Base-by-base conservation (phyloP, 805 yeast genomes). In the Pichia nanzhaoensis region DNA sequence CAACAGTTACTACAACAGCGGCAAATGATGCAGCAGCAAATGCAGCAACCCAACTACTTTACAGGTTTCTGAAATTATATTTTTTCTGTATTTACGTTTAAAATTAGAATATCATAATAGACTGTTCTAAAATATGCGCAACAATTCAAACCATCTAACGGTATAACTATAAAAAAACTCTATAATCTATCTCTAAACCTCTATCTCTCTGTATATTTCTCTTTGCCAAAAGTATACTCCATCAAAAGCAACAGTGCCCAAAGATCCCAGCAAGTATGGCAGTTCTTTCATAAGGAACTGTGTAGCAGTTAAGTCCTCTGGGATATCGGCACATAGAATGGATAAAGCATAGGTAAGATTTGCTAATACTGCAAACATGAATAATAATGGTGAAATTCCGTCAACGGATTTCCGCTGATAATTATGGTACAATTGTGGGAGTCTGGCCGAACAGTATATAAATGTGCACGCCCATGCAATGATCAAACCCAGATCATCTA, bases 211-310 rank as follows among this genome's bases (percentile, higher is more conserved):
- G 31, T 46, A 46, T 34, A 37, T n/a, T 18, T 37, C 34, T 37
- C 75, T 64, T 57, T 84, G 93, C 58, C 79, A 80, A 55, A 83
- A 81, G 58, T 82, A 83, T 3, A 77, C 65, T 33, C 80, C 49
- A 60, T 90, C 97, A 61, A 90, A 88, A 3, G 79, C 52, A 17
- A 89, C 74, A 0, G 97, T 89, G 7, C 97, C 96, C 0, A 87
- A 75, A 52, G 93, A 81, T 1, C 97, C 96, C 21, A 88, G 56
- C 28, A 91, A 70, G 57, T 82, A 90, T 0, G 97, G 96, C 43
- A 87, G 59, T 55, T 89, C 95, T 39, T 77, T 80, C 51, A 67
- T 52, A 22, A 88, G 63, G 57, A 84, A 90, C 44, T 52, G 53
- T 52, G 66, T 68, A 34, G 69, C 64, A 1, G 61, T 64, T 14